Evolutionary conservation across 129 eudicot genomes (phyloP), one percentile per base, ranked within the genome.

Genomic region (Helianthus annuus): DNA sequence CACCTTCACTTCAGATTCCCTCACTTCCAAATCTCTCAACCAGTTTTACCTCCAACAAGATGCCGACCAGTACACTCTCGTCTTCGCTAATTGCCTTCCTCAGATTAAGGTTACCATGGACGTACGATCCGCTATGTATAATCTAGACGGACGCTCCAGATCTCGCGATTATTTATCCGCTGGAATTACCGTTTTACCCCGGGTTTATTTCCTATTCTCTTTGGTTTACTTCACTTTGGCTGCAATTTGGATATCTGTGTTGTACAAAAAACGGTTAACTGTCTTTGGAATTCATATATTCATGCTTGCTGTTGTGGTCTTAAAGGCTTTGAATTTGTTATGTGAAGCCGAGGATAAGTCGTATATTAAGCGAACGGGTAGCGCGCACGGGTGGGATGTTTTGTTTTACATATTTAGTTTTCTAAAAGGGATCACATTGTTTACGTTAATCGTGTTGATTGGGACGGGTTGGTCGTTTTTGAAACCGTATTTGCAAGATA

Each of bases 401-500:
- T 46, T 86, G 82, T 92, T 92, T 59, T 92, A 92, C 54, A 86
- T 92, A 3, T 92, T 92, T 63, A 86, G 91, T 17, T 92, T 92
- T 14, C 27, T 92, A 68, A 88, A 86, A 46, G 97, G 96, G 5
- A 82, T 89, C 9, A 80, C 83, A 8, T 58, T 92, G 82, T 88
- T 92, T 36, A 84, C 97, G 0, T 56, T 92, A 83, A 92, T 88
- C 22, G 96, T 88, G 8, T 72, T 88, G 79, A 91, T 91, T 19
- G 97, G 97, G n/a, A 91, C 97, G 0, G 96, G 96, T 0, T 91
- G 97, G 97, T 91, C 97, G 40, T 84, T 88, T 22, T 68, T 91
- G 85, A 91, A 91, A 67, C 97, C 97, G 0, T 91, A 80, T 72
- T 51, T 91, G 46, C 97, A 91, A 56, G 96, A 88, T 62, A 86